phyloP scores from a whole-genome alignment of 768 basidiomycete species.

The Collybia sp. region DNA sequence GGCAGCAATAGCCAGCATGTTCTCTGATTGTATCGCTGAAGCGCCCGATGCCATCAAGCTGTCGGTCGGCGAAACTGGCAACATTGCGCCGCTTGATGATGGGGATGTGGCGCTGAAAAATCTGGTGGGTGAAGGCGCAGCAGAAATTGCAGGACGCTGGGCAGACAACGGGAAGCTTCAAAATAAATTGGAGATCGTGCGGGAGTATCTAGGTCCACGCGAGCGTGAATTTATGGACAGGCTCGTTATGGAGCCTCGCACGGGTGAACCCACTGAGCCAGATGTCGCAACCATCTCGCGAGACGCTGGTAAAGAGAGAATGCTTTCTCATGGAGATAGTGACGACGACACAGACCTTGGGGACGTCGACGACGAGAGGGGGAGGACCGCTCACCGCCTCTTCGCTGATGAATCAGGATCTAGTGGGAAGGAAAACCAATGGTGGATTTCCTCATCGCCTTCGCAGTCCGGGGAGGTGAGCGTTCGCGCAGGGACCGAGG shows the following conservation, averaged over 20 bases:
- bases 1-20: conserved; percentile 65
- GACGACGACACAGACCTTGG: conserved; percentile 27
- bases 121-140: conserved; percentile 52
- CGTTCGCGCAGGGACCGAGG: neutral
- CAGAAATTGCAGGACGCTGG: conserved; percentile 48
- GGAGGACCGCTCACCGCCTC: conserved; percentile 49
- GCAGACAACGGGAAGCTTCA: conserved; percentile 41
- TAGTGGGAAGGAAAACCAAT: conserved; percentile 25
- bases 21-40: conserved; percentile 48
- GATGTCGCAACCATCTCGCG: neutral
- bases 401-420: conserved; percentile 42
- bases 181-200: conserved; percentile 40
- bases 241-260: conserved; percentile 7
- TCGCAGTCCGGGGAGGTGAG: neutral
- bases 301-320: conserved; percentile 14
- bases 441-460: conserved; percentile 23
- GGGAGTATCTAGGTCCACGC: conserved; percentile 33
- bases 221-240: conserved; percentile 31
- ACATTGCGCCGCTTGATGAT: conserved; percentile 15
- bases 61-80: neutral
- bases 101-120: conserved; percentile 59
- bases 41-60: conserved; percentile 1
- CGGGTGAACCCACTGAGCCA: neutral
- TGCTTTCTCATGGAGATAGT: conserved; percentile 17
- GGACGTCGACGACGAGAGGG: conserved; percentile 47